Conservation (phyloP, 2,329 filamentous ascomycete genomes). For the Trichoderma sp. region DNA sequence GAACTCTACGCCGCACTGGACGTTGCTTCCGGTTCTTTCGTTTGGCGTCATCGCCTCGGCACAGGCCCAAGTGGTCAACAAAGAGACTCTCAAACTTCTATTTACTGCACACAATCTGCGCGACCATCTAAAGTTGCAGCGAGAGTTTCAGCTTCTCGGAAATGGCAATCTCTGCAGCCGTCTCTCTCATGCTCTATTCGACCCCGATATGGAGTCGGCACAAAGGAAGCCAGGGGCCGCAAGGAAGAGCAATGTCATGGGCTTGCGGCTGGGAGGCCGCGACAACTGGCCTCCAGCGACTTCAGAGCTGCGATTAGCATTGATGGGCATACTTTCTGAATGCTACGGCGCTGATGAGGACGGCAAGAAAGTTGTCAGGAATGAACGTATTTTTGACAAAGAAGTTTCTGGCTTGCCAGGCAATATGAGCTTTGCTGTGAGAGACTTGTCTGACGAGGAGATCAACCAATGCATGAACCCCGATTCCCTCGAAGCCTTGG, state of each 20-base stretch:
- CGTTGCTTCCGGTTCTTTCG: slow-evolving; percentile 65
- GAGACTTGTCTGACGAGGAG: slow-evolving; percentile 73
- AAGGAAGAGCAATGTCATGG: slow-evolving; percentile 69
- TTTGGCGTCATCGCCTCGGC: slow-evolving; percentile 70
- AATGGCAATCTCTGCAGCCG: slow-evolving; percentile 80
- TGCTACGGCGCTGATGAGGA: slow-evolving; percentile 50
- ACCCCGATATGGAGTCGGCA: slow-evolving; percentile 74
- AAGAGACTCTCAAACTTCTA: slow-evolving; percentile 69
- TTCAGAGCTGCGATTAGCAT: slow-evolving; percentile 82
- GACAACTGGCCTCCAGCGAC: slow-evolving; percentile 90
- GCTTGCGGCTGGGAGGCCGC: slow-evolving; percentile 75
- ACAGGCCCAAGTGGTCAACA: slow-evolving; percentile 75
- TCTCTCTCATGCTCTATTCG: slow-evolving; percentile 80
- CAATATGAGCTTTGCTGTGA: slow-evolving; percentile 77
- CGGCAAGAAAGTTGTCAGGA: slow-evolving; percentile 23
- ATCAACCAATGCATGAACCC: slow-evolving; percentile 81
- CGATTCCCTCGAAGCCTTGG: slow-evolving; percentile 80
- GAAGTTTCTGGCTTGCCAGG: slow-evolving; percentile 55
- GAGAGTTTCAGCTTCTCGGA: slow-evolving; percentile 77
- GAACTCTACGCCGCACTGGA: slow-evolving; percentile 53
- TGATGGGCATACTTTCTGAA: slow-evolving; percentile 82
- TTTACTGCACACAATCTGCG: slow-evolving; percentile 71
- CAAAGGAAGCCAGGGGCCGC: slow-evolving; percentile 69
- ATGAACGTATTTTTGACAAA: slow-evolving; percentile 29
- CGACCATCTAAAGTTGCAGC: slow-evolving; percentile 70